These are phyloP conservation scores for Phoma herbarum DNA, from an alignment of 2,329 filamentous ascomycete genomes.

Conservation along the genomic window DNA sequence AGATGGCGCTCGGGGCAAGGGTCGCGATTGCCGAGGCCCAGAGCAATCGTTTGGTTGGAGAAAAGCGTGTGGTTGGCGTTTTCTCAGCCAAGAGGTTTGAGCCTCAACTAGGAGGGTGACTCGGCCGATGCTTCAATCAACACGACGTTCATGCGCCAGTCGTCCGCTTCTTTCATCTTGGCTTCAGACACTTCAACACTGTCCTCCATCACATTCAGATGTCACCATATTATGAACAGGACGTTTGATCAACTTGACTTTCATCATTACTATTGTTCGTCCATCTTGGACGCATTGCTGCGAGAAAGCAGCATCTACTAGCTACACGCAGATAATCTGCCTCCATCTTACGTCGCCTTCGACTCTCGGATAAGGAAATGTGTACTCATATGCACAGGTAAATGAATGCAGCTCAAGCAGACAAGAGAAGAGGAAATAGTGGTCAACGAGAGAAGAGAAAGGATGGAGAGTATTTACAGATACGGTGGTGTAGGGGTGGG, in stretches of 20 bases:
- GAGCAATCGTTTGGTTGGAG: constrained; percentile 18
- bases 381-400: constrained; percentile 22
- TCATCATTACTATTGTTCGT: constrained; percentile 24
- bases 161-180: constrained; percentile 2
- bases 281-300: constrained; percentile 21
- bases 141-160: constrained; percentile 4
- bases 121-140: constrained; percentile 7
- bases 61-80: constrained; percentile 2
- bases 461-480: constrained; percentile 24
- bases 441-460: constrained; percentile 21
- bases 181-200: neutral
- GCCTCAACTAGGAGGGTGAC: constrained; percentile 13
- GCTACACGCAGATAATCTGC: constrained; percentile 15
- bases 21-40: constrained; percentile 28
- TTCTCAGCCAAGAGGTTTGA: constrained; percentile 18
- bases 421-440: constrained; percentile 17
- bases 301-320: constrained; percentile 18
- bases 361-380: constrained; percentile 23
- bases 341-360: constrained; percentile 14
- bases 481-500: constrained; percentile 12
- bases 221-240: neutral
- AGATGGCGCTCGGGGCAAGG: constrained; percentile 25
- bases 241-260: constrained; percentile 6
- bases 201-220: neutral
- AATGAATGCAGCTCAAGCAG: constrained; percentile 22